Base-by-base conservation (phyloP, 345 rosid species). In the Orychophragmus violaceus region DNA sequence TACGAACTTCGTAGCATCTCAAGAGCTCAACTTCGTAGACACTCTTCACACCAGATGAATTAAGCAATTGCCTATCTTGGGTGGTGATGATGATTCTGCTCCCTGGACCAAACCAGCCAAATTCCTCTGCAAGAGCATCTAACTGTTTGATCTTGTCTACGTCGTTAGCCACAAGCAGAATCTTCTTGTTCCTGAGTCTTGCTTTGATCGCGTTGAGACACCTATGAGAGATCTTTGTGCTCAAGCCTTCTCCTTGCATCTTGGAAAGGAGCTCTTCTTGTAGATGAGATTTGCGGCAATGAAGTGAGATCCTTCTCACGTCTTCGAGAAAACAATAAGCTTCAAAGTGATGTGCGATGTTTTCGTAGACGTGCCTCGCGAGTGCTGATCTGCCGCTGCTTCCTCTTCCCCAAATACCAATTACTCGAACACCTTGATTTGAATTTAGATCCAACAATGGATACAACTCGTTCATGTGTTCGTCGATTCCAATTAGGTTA, bases 331-430 rank as follows among this genome's bases (percentile, higher is more conserved):
- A 64, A 13, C 76, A 71, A 64, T 71, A 70, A 9, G 76, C 58
- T n/a, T n/a, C n/a, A n/a, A n/a, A n/a, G n/a, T n/a, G n/a, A n/a
- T n/a, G n/a, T n/a, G n/a, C n/a, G n/a, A 71, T 64, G 42, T 35
- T 21, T 3, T 71, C 42, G 64, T 71, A 71, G 2, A 71, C 59
- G 35, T 48, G 37, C 9, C 35, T 71, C 14, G 76, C 59, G 17
- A 71, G 70, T 17, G 64, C 64, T 19, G 37, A 64, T 71, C 76
- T 64, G 21, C 76, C 76, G 5, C n/a, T 35, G 5, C 70, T 56
- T 56, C 76, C 76, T 46, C 64, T 55, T n/a, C 76, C 64, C 76
- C 76, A 71, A 21, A 71, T 71, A 32, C 76, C 76, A 19, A 64
- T 48, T 0, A 71, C 52, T 25, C 25, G 19, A 48, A 55, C 27